phyloP scores from a whole-genome alignment of 306 rosid species.

The Argentina anserina region DNA sequence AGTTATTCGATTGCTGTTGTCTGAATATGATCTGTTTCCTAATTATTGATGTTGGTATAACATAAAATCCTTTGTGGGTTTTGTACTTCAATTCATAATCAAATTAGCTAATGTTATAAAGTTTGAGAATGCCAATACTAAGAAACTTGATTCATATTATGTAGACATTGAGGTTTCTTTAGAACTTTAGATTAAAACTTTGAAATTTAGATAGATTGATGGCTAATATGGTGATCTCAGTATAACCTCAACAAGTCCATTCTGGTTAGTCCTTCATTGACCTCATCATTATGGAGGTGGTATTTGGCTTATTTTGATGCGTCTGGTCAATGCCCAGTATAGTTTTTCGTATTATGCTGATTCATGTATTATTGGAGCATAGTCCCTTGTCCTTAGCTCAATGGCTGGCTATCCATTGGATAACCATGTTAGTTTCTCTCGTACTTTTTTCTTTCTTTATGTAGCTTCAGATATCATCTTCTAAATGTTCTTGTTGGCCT shows the following conservation, averaged over 20 bases:
- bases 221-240: background rate
- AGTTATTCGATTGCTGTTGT: background rate
- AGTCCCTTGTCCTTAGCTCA: background rate
- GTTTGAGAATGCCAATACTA: background rate
- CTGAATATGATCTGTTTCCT: background rate
- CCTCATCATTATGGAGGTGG: background rate
- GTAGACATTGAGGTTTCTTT: background rate
- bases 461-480: background rate
- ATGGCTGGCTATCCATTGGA: background rate
- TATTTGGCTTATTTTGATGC: background rate
- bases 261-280: background rate
- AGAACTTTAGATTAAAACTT: background rate
- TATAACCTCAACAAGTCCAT: background rate
- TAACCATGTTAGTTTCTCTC: background rate
- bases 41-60: background rate
- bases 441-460: background rate
- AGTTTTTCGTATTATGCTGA: background rate
- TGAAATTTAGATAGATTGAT: background rate
- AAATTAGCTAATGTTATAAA: background rate
- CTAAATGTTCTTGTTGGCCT: background rate
- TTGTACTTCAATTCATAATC: background rate
- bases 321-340: background rate
- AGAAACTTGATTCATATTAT: background rate
- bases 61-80: conserved; percentile 1
- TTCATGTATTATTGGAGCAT: background rate